phyloP scores from a whole-genome alignment of 768 basidiomycete species.

The Mrakia frigida region DNA sequence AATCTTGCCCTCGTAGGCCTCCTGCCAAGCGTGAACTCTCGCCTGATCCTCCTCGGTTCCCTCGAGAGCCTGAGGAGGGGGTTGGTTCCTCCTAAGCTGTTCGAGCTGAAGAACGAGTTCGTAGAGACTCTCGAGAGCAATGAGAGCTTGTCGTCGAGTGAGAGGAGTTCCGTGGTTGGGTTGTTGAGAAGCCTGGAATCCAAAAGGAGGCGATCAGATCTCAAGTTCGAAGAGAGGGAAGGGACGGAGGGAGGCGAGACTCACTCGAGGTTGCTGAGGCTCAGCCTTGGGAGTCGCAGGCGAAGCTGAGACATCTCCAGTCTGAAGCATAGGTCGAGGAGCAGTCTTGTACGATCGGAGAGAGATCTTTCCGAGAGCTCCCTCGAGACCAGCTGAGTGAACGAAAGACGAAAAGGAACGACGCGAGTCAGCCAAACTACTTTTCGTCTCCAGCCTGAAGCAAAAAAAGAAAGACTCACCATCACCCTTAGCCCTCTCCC shows the following conservation, averaged over 20 bases:
- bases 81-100: conserved; percentile 74
- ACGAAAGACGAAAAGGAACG: not conserved
- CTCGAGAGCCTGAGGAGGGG: conserved; percentile 46
- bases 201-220: not conserved
- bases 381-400: conserved; percentile 51
- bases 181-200: conserved; percentile 35
- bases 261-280: conserved; percentile 17
- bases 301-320: conserved; percentile 49
- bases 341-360: conserved; percentile 91
- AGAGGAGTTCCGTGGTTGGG: conserved; percentile 49
- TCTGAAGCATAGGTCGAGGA: conserved; percentile 91
- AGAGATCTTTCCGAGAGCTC: conserved; percentile 90
- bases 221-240: conserved; percentile 26
- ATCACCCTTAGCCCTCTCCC: conserved; percentile 74
- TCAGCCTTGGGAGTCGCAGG: conserved; percentile 1
- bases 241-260: not conserved
- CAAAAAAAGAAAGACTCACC: conserved; percentile 33
- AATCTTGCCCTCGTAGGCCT: conserved; percentile 49
- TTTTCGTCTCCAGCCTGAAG: not conserved
- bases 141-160: conserved; percentile 68
- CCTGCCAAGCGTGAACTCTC: conserved; percentile 42
- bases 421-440: not conserved
- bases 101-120: conserved; percentile 78
- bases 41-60: conserved; percentile 37
- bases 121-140: conserved; percentile 75